Percentiles rank a stretch among this genome's conserved stretches.
phyloP scores from a whole-genome alignment of 2,329 filamentous ascomycete species.

The Aspergillus pseudotamarii region DNA sequence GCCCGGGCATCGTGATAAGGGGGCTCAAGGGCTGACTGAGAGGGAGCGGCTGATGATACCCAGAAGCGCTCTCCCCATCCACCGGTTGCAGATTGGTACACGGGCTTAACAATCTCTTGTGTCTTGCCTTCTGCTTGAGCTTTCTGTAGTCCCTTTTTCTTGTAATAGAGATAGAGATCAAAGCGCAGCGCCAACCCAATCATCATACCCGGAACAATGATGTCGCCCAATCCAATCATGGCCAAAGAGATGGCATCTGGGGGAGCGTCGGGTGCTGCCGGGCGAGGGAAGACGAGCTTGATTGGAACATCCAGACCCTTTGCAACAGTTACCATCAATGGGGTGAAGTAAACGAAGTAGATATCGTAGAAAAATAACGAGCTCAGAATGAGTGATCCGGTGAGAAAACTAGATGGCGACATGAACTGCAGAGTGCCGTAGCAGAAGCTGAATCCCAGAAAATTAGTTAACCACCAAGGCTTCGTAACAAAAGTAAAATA shows the following conservation, averaged over 20 bases:
- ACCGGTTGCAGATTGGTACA: conserved; percentile 62
- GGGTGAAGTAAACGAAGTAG: conserved; percentile 63
- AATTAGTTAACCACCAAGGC: conserved; percentile 76
- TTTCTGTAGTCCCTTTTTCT: conserved; percentile 60
- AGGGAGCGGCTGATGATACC: conserved; percentile 51
- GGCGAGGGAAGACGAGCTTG: conserved; percentile 82
- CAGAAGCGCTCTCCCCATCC: conserved; percentile 85
- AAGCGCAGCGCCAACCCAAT: conserved; percentile 88
- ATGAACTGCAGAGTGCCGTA: conserved; percentile 81
- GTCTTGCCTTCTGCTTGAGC: conserved; percentile 24
- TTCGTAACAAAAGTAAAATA: conserved; percentile 67
- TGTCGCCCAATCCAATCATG: conserved; percentile 92
- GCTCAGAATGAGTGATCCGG: conserved; percentile 73
- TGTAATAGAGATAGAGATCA: conserved; percentile 83
- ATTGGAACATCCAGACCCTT: conserved; percentile 89
- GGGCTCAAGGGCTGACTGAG: conserved; percentile 34
- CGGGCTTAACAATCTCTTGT: conserved; percentile 32
- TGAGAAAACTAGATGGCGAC: conserved; percentile 85
- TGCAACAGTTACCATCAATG: conserved; percentile 66
- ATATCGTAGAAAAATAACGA: conserved; percentile 95
- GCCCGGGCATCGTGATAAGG: conserved; percentile 42
- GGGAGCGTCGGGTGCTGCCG: conserved; percentile 51
- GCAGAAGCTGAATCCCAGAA: conserved; percentile 84
- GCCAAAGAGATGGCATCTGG: conserved; percentile 52
- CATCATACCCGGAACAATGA: conserved; percentile 89